A percentile compares a stretch with the other conserved stretches of the same genome.
Conservation (phyloP, 202 grass and related monocot genomes). For the Panicum hallii region DNA sequence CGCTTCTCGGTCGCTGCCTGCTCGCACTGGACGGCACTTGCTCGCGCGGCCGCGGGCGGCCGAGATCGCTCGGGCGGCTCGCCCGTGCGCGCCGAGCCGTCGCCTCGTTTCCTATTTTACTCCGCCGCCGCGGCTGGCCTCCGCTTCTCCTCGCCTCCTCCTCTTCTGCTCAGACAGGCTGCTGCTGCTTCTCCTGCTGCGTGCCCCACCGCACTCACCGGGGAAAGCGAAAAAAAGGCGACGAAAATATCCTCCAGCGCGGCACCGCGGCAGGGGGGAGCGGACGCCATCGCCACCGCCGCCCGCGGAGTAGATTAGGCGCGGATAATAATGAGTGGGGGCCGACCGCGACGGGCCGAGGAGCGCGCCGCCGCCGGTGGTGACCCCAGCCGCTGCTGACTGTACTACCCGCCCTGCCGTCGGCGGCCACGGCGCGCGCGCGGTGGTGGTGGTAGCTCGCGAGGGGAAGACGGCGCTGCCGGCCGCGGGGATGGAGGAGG, state of each 20-base stretch:
- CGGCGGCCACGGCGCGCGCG: not conserved
- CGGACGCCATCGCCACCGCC: constrained; percentile 34
- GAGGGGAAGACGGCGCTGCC: not conserved
- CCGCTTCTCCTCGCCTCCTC: too few relatives aligned
- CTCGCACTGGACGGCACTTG: too few relatives aligned
- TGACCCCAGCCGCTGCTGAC: not conserved
- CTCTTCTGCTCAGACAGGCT: not conserved
- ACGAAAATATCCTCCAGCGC: constrained; percentile 53
- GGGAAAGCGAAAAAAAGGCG: constrained; percentile 35
- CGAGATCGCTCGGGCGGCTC: constrained; percentile 1
- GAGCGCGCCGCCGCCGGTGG: constrained; percentile 37
- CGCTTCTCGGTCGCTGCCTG: not conserved
- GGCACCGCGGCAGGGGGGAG: not conserved
- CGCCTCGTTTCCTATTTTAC: constrained; percentile 1
- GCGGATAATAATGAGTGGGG: constrained; percentile 36
- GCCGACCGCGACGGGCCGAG: constrained; percentile 31
- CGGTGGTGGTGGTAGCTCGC: not conserved
- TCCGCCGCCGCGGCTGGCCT: not conserved
- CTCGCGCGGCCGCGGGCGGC: not conserved
- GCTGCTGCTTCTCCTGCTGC: not conserved
- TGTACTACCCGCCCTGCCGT: not conserved
- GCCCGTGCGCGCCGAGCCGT: constrained; percentile 4
- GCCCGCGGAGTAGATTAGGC: constrained; percentile 39
- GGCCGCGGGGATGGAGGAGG: constrained; percentile 39
- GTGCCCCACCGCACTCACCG: constrained; percentile 22